Evolutionary conservation across 2,329 filamentous ascomycete species (phyloP), one percentile per base, ranked within the genome.

Genomic region (Colletotrichum sp.): DNA sequence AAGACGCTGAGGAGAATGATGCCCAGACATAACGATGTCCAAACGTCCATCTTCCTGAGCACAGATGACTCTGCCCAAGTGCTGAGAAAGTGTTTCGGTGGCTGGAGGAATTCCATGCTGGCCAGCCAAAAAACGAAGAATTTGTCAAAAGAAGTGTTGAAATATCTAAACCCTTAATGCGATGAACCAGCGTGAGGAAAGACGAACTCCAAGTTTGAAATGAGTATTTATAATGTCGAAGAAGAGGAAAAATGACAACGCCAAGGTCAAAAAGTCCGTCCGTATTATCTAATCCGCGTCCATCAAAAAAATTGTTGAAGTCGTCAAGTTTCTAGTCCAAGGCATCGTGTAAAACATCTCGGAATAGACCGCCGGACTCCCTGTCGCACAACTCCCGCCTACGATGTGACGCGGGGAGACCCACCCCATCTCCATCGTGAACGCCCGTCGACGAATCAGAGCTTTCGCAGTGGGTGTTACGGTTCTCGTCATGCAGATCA

Each of bases 401-500:
- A 28, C 14, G 36, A 39, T 48, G 34, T 24, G 57, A 48, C 34
- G 26, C 28, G 32, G 55, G 34, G 24, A 14, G 67, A 26, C 36
- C 67, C 70, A 28, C 36, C 8, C 1, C 5, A 24, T 14, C 26
- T 43, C 36, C 18, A 59, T 52, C 52, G 24, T 24, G n/a, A 14
- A 52, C 12, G 24, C 14, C 9, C 6, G 6, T 5, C 2, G 30
- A 8, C 71, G 43, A 74, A 65, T 70, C 57, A 70, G 30, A 6
- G 16, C 5, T 4, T 5, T 12, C 3, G 1, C 28, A 32, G 28
- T 61, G 24, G 24, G 13, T n/a, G 30, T 70, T 70, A 57, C 30
- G 66, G 55, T 63, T 55, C 59, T 30, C 66, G 57, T 70, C 43
- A 57, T 43, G 71, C 66, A 70, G 66, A 73, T 74, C 71, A 43